Conservation (phyloP, 2,329 filamentous ascomycete genomes). For the Rutstroemia sp. region DNA sequence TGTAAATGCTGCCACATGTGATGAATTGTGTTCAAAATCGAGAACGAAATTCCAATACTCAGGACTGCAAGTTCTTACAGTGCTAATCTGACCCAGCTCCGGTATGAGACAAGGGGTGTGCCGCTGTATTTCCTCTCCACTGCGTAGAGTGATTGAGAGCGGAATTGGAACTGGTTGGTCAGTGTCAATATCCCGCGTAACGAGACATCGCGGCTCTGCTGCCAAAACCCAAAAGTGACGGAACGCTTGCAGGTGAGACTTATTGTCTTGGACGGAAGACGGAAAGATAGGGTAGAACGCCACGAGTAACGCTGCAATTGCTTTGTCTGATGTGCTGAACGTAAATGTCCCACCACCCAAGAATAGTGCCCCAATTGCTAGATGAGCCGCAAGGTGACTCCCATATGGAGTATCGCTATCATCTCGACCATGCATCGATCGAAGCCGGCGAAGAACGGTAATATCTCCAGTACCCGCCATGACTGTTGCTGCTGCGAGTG, state of each 20-base stretch:
- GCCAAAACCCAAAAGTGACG: slow-evolving; percentile 96
- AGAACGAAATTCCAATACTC: slow-evolving; percentile 64
- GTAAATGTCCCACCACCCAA: slow-evolving; percentile 89
- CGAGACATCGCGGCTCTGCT: slow-evolving; percentile 79
- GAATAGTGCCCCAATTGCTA: slow-evolving; percentile 86
- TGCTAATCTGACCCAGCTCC: slow-evolving; percentile 41
- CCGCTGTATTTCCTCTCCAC: slow-evolving; percentile 17
- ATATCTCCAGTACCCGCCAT: slow-evolving; percentile 97
- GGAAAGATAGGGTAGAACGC: slow-evolving; percentile 95
- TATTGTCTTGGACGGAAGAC: slow-evolving; percentile 82
- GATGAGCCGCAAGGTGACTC: slow-evolving; percentile 85
- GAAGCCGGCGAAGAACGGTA: slow-evolving; percentile 72
- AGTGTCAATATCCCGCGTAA: slow-evolving; percentile 81
- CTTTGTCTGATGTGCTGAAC: slow-evolving; percentile 80
- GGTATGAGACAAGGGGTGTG: slow-evolving; percentile 35
- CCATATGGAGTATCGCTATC: slow-evolving; percentile 83
- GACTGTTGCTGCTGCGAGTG: slow-evolving; percentile 74
- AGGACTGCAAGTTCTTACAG: slow-evolving; percentile 42
- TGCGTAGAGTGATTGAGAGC: slow-evolving; percentile 46
- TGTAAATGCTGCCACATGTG: slow-evolving; percentile 50
- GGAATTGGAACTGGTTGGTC: slow-evolving; percentile 70
- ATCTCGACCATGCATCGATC: slow-evolving; percentile 79
- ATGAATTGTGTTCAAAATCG: slow-evolving; percentile 51
- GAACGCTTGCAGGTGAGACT: slow-evolving; percentile 90
- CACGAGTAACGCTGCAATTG: slow-evolving; percentile 77